phyloP scores from a whole-genome alignment of 2,329 filamentous ascomycete genomes.

The Pseudocercospora crystallina region DNA sequence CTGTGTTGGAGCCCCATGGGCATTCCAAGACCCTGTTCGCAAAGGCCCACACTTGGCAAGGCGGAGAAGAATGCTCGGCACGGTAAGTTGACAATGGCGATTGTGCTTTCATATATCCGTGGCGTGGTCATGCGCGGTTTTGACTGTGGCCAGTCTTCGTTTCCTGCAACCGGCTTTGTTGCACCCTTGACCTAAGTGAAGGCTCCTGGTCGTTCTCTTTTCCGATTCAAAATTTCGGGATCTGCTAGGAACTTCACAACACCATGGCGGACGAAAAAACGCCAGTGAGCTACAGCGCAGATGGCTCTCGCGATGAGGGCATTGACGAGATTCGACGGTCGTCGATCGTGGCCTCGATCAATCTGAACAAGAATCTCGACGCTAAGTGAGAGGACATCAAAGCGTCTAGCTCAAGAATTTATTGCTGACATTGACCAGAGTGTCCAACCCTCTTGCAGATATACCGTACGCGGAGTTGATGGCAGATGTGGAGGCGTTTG shows the following conservation, averaged over 20 bases:
- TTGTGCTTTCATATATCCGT: too few relatives aligned
- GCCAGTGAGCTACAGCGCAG: too few relatives aligned
- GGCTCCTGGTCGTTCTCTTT: constrained; percentile 4
- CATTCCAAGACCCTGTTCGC: neutral
- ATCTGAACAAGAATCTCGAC: constrained; percentile 28
- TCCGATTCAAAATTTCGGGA: too few relatives aligned
- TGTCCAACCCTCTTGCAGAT: constrained; percentile 57
- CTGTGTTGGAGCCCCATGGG: neutral
- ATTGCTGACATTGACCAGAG: constrained; percentile 16
- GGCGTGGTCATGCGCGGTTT: too few relatives aligned
- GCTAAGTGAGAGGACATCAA: constrained; percentile 20
- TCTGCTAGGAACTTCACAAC: neutral
- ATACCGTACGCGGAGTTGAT: constrained; percentile 55
- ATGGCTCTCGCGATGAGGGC: constrained; percentile 2
- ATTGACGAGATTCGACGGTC: constrained; percentile 8
- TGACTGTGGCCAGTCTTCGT: too few relatives aligned
- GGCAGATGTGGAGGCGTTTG: constrained; percentile 56
- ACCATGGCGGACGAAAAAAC: constrained; percentile 11
- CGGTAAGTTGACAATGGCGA: too few relatives aligned
- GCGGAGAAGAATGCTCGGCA: too few relatives aligned
- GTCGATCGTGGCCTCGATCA: constrained; percentile 11
- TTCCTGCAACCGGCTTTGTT: too few relatives aligned
- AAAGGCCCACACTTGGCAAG: neutral
- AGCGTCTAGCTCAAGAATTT: neutral
- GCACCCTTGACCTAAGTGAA: constrained; percentile 3